Conservation (phyloP, 2,329 filamentous ascomycete species). For the Scedosporium dehoogii region DNA sequence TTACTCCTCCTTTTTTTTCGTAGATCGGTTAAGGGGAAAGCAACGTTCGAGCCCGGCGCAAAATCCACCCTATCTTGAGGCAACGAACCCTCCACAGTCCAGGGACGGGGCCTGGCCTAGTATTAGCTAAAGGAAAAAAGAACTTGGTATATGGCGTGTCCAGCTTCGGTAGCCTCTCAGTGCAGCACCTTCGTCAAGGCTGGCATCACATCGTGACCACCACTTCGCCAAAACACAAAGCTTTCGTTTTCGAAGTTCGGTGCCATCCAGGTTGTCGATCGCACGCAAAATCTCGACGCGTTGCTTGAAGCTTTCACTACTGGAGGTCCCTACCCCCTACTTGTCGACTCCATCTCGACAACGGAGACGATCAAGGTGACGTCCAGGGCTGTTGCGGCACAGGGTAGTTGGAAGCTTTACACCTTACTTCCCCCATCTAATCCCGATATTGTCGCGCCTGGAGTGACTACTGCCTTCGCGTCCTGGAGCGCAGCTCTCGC, state of each 20-base stretch:
- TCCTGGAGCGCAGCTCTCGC: neutral
- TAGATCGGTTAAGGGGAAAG: too few species aligned
- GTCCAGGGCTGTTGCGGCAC: conserved; percentile 5
- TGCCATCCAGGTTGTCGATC: conserved; percentile 17
- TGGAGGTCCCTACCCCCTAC: conserved; percentile 16
- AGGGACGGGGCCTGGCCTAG: too few species aligned
- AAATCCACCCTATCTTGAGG: too few species aligned
- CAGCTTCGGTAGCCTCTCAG: conserved; percentile 16
- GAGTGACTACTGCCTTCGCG: neutral
- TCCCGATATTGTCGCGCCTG: neutral
- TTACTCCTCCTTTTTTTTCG: too few species aligned
- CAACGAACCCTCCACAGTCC: too few species aligned
- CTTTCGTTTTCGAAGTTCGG: conserved; percentile 21
- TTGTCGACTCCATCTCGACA: conserved; percentile 19
- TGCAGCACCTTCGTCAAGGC: conserved; percentile 16
- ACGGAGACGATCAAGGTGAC: conserved; percentile 14
- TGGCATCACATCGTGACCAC: conserved; percentile 24
- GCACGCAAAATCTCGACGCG: conserved; percentile 11
- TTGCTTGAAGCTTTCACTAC: conserved; percentile 13
- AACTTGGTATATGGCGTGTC: conserved; percentile 22
- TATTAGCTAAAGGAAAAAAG: conserved; percentile 13
- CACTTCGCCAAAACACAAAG: conserved; percentile 18
- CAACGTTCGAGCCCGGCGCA: too few species aligned
- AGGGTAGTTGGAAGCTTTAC: conserved; percentile 7
- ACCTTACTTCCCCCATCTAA: conserved; percentile 4